Evolutionary conservation across 2,329 filamentous ascomycete species (phyloP).

Genomic region (Phialemonium atrogriseum): DNA sequence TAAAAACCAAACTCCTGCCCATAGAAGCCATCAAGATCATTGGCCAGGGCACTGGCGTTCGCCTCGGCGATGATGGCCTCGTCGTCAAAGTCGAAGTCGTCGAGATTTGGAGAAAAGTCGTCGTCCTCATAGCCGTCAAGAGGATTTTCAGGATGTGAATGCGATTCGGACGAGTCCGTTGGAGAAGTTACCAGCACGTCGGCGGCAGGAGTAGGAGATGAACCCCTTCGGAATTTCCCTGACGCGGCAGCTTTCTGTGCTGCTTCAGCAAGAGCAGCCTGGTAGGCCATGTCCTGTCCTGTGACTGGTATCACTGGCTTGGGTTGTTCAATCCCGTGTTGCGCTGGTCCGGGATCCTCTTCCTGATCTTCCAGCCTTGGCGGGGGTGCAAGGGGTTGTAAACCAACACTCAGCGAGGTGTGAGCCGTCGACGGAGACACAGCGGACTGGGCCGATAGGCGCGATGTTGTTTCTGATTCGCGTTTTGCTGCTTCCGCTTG

Average conservation of each 20-base stretch:
- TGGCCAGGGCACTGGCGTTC: conserved; percentile 86
- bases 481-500: conserved; percentile 26
- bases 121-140: conserved; percentile 48
- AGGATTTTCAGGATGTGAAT: conserved; percentile 17
- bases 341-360: too few relatives aligned
- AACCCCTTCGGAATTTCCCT: conserved; percentile 63
- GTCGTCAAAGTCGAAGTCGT: conserved; percentile 66
- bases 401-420: conserved; percentile 37
- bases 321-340: too few relatives aligned
- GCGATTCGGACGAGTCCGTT: conserved; percentile 17
- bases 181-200: conserved; percentile 26
- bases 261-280: conserved; percentile 75
- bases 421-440: conserved; percentile 40
- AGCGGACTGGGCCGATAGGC: conserved; percentile 34
- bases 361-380: too few relatives aligned
- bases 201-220: conserved; percentile 28
- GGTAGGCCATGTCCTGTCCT: conserved; percentile 50
- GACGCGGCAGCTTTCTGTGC: conserved; percentile 67
- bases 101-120: conserved; percentile 32
- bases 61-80: conserved; percentile 91
- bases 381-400: conserved; percentile 15
- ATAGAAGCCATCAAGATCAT: conserved; percentile 90
- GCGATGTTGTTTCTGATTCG: conserved; percentile 38
- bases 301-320: conserved; percentile 10
- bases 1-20: conserved; percentile 97